phyloP scores from a whole-genome alignment of 306 rosid species.

The Mimosa bimucronata region DNA sequence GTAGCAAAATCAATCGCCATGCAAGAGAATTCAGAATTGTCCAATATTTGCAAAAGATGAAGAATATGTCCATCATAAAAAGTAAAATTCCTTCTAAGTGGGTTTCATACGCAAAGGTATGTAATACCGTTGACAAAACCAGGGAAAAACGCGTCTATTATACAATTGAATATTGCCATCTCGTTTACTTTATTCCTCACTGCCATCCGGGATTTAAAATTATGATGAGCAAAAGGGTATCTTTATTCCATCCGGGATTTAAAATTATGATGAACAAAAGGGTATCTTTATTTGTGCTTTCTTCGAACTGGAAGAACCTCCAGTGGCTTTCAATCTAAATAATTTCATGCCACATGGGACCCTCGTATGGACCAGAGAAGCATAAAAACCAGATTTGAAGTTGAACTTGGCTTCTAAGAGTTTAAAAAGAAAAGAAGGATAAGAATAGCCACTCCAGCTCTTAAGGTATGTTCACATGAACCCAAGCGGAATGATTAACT shows the following conservation, averaged over 20 bases:
- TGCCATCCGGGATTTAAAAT: conserved; percentile 10
- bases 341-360: neutral
- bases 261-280: neutral
- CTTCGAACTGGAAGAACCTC: neutral
- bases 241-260: conserved; percentile 7
- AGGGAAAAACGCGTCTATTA: neutral
- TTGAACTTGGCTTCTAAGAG: neutral
- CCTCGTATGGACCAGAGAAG: neutral
- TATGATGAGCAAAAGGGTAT: no score
- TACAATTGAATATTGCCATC: neutral
- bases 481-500: neutral
- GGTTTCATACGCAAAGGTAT: conserved; percentile 29
- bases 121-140: conserved; percentile 30
- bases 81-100: conserved; percentile 19
- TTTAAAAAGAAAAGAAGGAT: neutral
- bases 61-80: conserved; percentile 41
- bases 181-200: conserved; percentile 2
- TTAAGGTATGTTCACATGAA: neutral
- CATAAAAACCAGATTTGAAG: neutral
- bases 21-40: conserved; percentile 3
- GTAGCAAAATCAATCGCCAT: conserved; percentile 15
- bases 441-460: neutral
- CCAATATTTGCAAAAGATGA: conserved; percentile 1
- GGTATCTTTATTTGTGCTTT: neutral
- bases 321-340: neutral